phyloP scores from a whole-genome alignment of 257 asterid genomes.

The Scutellaria baicalensis region DNA sequence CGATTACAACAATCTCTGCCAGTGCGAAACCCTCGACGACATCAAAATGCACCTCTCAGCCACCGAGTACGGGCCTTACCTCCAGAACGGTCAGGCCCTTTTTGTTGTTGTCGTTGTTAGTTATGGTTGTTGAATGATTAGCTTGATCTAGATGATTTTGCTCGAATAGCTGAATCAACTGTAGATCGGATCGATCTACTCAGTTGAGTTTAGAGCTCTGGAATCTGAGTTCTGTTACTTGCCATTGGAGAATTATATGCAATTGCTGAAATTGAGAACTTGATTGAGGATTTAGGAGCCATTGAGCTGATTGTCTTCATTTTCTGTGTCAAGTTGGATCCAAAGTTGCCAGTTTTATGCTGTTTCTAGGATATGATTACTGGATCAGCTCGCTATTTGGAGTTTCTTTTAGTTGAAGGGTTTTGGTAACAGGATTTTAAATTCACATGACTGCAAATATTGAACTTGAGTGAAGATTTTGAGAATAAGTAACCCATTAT shows the following conservation, averaged over 20 bases:
- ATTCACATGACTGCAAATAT: not conserved
- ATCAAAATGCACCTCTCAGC: conserved; percentile 91
- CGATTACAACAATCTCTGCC: conserved; percentile 79
- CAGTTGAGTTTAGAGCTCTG: not conserved
- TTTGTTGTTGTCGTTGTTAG: not conserved
- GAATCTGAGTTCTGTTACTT: not conserved
- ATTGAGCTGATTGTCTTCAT: not conserved
- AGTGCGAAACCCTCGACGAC: conserved; percentile 76
- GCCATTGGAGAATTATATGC: not conserved
- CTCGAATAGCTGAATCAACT: not conserved
- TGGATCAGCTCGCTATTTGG: not conserved
- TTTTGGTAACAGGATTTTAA: not conserved
- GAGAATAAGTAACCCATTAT: not conserved
- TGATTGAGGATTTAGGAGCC: not conserved
- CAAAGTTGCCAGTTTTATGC: not conserved
- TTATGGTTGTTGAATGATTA: not conserved
- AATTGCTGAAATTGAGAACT: not conserved
- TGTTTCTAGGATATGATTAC: not conserved
- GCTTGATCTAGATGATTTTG: conserved; percentile 6
- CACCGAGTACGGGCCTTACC: conserved; percentile 80
- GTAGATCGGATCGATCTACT: not conserved
- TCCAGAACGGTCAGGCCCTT: conserved; percentile 58
- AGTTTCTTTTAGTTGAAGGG: not conserved
- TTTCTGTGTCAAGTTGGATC: not conserved
- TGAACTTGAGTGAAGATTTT: not conserved